phyloP scores from a whole-genome alignment of 768 basidiomycete genomes.

The Termitomyces bulborhizus region DNA sequence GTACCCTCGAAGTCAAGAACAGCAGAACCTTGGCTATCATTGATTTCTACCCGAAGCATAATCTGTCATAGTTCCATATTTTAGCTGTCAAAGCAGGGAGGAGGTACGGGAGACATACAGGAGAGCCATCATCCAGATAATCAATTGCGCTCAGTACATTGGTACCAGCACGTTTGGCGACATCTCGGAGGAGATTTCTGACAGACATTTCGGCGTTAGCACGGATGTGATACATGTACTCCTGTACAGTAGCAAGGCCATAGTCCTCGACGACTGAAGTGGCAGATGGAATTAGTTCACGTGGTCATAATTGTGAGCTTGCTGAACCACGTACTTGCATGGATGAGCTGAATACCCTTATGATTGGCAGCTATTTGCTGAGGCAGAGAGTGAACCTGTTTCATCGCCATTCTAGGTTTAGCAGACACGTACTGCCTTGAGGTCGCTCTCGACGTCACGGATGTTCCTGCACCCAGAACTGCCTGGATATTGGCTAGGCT shows the following conservation, averaged over 20 bases:
- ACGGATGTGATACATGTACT: constrained; percentile 91
- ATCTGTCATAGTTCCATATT: constrained; percentile 39
- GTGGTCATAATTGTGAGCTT: neutral
- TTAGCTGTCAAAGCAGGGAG: neutral
- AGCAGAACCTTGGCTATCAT: constrained; percentile 69
- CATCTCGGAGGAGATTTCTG: constrained; percentile 70
- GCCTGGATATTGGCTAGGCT: constrained; percentile 75
- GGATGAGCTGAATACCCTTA: constrained; percentile 84
- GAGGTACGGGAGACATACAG: constrained; percentile 45
- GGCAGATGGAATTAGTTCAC: constrained; percentile 5
- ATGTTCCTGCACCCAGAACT: constrained; percentile 86
- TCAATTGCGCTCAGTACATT: constrained; percentile 68
- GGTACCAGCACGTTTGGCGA: constrained; percentile 61
- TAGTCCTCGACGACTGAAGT: constrained; percentile 79
- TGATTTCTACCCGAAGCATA: constrained; percentile 67
- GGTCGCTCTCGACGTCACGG: constrained; percentile 84
- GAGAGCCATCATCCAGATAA: constrained; percentile 84
- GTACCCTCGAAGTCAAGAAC: constrained; percentile 83
- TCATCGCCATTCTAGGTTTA: neutral
- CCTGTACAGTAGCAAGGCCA: constrained; percentile 77
- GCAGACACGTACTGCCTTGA: constrained; percentile 66
- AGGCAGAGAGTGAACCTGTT: constrained; percentile 5
- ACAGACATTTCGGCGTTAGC: constrained; percentile 86
- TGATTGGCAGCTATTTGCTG: constrained; percentile 94
- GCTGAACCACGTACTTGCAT: constrained; percentile 47